Evolutionary conservation across 805 yeast genomes (phyloP).

Genomic region (Sugiyamaella americana): DNA sequence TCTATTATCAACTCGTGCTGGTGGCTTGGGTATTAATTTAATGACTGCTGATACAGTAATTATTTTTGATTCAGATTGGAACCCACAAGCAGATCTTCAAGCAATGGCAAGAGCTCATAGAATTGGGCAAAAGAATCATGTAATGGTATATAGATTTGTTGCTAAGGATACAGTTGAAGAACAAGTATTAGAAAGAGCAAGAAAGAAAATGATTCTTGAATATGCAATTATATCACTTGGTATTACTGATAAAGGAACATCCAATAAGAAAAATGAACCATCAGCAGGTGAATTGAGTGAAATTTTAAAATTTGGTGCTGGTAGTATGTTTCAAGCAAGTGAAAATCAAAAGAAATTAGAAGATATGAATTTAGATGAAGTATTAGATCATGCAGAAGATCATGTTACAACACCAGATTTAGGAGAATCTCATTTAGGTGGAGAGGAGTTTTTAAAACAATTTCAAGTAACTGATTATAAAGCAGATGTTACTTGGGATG

Average conservation of each 20-base stretch:
- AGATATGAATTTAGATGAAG: constrained; percentile 91
- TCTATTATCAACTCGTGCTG: constrained; percentile 90
- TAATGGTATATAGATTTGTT: constrained; percentile 95
- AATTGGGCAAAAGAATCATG: constrained; percentile 98
- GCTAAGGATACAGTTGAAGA: constrained; percentile 98
- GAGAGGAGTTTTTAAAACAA: constrained; percentile 94
- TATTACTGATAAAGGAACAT: constrained; percentile 67
- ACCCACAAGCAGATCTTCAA: constrained; percentile 97
- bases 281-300: constrained; percentile 80
- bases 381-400: constrained; percentile 93
- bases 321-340: constrained; percentile 92
- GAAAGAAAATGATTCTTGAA: constrained; percentile 96
- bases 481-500: constrained; percentile 99
- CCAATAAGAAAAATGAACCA: constrained; percentile 63
- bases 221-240: constrained; percentile 97
- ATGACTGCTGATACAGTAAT: constrained; percentile 99
- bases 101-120: constrained; percentile 99
- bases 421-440: constrained; percentile 96
- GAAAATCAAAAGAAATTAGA: constrained; percentile 95
- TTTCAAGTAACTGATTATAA: constrained; percentile 98
- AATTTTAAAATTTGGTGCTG: constrained; percentile 96
- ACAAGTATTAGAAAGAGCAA: constrained; percentile 91
- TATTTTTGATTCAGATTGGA: constrained; percentile 98
- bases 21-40: constrained; percentile 95
- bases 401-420: constrained; percentile 93